Percentiles rank a stretch among this genome's conserved stretches.
Conservation (phyloP, 495 filamentous ascomycete species). For the Chlorociboria aeruginascens region DNA sequence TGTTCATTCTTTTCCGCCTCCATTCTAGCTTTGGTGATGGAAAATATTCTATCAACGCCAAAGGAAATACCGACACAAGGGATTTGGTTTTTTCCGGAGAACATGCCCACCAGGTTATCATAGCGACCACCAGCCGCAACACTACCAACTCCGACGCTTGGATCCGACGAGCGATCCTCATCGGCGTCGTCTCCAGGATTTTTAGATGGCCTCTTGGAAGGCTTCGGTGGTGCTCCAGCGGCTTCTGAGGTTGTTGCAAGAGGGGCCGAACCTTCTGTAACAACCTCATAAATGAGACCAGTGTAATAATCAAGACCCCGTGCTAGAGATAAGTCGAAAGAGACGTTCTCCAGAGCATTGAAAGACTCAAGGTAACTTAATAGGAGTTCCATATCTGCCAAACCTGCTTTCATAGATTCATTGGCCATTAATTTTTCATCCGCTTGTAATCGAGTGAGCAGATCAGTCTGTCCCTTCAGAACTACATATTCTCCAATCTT, state of each 20-base stretch:
- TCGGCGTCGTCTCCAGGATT: conserved; percentile 39
- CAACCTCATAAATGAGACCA: conserved; percentile 83
- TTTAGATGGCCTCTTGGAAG: conserved; percentile 32
- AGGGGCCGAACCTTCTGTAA: conserved; percentile 74
- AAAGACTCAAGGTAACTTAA: conserved; percentile 75
- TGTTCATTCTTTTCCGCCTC: conserved; percentile 39
- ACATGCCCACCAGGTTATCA: conserved; percentile 91
- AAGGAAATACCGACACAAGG: conserved; percentile 93
- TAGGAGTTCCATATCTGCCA: conserved; percentile 71
- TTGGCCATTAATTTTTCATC: conserved; percentile 57
- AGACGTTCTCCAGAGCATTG: conserved; percentile 54
- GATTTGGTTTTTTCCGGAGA: conserved; percentile 68
- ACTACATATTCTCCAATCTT: conserved; percentile 74
- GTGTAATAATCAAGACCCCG: conserved; percentile 92
- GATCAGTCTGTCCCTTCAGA: conserved; percentile 52
- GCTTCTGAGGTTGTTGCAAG: conserved; percentile 13
- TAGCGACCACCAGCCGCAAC: conserved; percentile 88
- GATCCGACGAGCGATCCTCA: conserved; percentile 74
- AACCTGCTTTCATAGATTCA: conserved; percentile 57
- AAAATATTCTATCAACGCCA: conserved; percentile 91
- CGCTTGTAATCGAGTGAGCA: conserved; percentile 50
- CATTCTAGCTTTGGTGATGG: conserved; percentile 70
- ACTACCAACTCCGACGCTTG: conserved; percentile 70
- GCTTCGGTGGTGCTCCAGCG: conserved; percentile 28
- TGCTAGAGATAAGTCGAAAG: conserved; percentile 73